Evolutionary conservation across 345 rosid genomes (phyloP).

Genomic region (Citrus reticulata): DNA sequence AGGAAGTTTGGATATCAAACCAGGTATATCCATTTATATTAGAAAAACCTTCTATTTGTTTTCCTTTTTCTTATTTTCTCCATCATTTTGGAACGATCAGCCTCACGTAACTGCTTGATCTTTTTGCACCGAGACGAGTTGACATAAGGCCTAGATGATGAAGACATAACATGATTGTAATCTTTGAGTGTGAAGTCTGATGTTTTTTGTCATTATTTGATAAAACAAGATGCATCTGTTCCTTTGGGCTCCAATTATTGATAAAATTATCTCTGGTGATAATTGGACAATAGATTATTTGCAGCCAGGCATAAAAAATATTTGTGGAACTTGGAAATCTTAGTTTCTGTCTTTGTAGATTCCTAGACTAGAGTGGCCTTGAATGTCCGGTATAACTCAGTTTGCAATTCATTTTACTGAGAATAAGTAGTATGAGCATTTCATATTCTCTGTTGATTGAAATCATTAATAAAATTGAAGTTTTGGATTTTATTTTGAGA

Average conservation of each 20-base stretch:
- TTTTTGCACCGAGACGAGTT: background rate
- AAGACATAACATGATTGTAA: background rate
- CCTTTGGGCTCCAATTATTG: background rate
- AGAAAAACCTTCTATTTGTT: background rate
- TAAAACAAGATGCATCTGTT: background rate
- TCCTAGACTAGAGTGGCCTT: background rate
- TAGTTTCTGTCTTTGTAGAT: background rate
- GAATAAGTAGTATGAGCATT: background rate
- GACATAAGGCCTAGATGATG: background rate
- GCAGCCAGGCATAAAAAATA: background rate
- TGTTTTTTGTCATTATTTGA: background rate
- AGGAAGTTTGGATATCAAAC: constrained; percentile 94
- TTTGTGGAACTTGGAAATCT: background rate
- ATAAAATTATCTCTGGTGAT: background rate
- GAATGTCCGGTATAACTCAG: background rate
- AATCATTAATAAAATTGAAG: background rate
- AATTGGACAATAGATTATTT: background rate
- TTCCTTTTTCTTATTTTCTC: background rate
- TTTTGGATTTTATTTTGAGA: background rate
- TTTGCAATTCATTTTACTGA: background rate
- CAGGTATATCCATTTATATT: constrained; percentile 49
- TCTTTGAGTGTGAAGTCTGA: background rate
- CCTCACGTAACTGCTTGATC: background rate
- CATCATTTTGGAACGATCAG: background rate
- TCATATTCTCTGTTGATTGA: background rate